Base-by-base conservation (phyloP, 257 asterid genomes). In the Gentiana straminea region DNA sequence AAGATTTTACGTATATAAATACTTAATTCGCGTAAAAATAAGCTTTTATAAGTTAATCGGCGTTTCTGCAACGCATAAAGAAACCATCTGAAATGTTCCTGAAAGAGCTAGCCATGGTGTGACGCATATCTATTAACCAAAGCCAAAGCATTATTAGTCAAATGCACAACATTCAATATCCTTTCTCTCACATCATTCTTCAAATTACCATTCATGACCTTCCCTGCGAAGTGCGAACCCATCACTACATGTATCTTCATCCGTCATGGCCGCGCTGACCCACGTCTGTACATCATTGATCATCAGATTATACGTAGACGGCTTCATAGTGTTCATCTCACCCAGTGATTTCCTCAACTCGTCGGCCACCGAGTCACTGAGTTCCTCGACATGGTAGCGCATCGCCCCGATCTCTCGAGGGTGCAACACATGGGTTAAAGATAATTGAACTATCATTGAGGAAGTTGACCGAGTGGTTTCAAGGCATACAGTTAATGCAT, bases 181-280 rank as follows among this genome's bases (percentile, higher is more conserved):
- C 38, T 45, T 34, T 54, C 55, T 56, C 86, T 69, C 9, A 81
- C 83, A 5, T 68, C 77, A n/a, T 62, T 39, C 70, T 75, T 77
- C 4, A 63, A 41, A 24, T 67, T 67, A 9, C 86, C 86, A 49
- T 55, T 70, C 74, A 64, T 65, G 0, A 41, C 54, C 51, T 75
- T 73, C 7, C 89, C 89, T 37, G 73, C 0, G 24, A 15, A 15
- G 24, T 15, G 24, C 63, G 46, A 84, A 86, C 13, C 92, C 94
- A 0, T 84, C 92, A 51, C 62, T 76, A 68, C 94, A 86, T 0
- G 94, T 82, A 49, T 82, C 89, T 10, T 80, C 89, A 24, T 87
- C 79, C 1, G 94, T 87, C 82, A 87, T 59, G 59, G 96, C 94
- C 35, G 90, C 93, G 68, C 96, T 87, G 0, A 87, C 87, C 96